These are phyloP conservation scores for Claviceps humidiphila DNA, from an alignment of 2,329 filamentous ascomycete genomes.

Conservation along the genomic window DNA sequence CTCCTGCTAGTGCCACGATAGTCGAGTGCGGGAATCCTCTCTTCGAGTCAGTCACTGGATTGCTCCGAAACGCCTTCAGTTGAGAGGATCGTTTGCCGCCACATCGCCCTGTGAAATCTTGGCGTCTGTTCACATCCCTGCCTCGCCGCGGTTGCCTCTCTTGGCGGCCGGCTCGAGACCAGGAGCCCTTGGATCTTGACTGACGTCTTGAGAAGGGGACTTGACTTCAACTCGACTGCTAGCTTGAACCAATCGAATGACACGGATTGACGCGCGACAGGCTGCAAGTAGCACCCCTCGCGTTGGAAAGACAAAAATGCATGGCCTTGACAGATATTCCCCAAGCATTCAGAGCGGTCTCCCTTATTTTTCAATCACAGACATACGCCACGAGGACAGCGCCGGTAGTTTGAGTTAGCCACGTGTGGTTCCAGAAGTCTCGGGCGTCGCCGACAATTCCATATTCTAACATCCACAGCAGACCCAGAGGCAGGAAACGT, in stretches of 20 bases:
- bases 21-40: not conserved
- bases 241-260: not conserved
- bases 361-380: not conserved
- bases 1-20: not conserved
- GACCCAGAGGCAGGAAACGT: not conserved
- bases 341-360: not conserved
- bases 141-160: not conserved
- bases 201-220: not conserved
- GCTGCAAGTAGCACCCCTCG: not conserved
- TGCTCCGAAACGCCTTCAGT: not conserved
- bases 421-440: not conserved
- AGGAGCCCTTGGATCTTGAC: not conserved
- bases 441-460: not conserved
- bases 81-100: not conserved
- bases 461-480: not conserved
- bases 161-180: not conserved
- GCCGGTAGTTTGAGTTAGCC: not conserved
- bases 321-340: not conserved
- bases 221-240: not conserved
- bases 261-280: not conserved
- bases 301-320: not conserved
- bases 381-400: constrained; percentile 1
- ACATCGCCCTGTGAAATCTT: not conserved
- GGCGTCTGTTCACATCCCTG: not conserved
- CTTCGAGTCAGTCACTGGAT: not conserved